Percentiles rank a stretch among this genome's conserved stretches.
phyloP scores from a whole-genome alignment of 2,329 filamentous ascomycete genomes.

The Aspergillus alliaceus region DNA sequence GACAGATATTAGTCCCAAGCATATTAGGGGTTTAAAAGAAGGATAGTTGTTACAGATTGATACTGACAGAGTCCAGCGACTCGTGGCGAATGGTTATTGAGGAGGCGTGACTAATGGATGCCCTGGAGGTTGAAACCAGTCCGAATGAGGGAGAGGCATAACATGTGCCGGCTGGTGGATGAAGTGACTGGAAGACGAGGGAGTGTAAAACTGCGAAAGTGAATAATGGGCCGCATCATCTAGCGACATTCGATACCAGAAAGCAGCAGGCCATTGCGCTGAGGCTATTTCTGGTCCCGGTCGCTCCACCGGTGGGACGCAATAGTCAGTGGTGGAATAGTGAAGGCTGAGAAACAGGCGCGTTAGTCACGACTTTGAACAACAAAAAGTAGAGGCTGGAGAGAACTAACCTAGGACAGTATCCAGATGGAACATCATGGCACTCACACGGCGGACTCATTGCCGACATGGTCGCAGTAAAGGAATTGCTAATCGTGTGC shows the following conservation, averaged over 20 bases:
- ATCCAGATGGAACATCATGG: neutral
- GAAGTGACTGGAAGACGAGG: neutral
- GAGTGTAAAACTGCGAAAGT: neutral
- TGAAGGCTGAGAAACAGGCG: neutral
- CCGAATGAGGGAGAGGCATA: neutral
- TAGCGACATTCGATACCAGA: neutral
- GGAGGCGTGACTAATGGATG: neutral
- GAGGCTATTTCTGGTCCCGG: neutral
- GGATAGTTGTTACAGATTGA: neutral
- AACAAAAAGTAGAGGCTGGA: neutral
- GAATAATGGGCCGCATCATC: neutral
- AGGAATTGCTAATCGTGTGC: neutral
- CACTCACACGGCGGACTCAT: neutral
- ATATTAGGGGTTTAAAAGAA: neutral
- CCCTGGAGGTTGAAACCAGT: neutral
- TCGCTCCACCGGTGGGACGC: neutral
- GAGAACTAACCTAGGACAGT: neutral
- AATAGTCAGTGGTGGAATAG: neutral
- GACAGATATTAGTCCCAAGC: neutral
- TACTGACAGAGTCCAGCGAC: neutral
- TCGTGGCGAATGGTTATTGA: neutral
- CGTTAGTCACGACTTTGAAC: neutral
- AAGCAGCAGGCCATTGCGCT: neutral
- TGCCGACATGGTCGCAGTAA: neutral
- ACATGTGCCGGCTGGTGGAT: neutral